Conservation (phyloP, 345 rosid genomes). For the Sapria himalayana region DNA sequence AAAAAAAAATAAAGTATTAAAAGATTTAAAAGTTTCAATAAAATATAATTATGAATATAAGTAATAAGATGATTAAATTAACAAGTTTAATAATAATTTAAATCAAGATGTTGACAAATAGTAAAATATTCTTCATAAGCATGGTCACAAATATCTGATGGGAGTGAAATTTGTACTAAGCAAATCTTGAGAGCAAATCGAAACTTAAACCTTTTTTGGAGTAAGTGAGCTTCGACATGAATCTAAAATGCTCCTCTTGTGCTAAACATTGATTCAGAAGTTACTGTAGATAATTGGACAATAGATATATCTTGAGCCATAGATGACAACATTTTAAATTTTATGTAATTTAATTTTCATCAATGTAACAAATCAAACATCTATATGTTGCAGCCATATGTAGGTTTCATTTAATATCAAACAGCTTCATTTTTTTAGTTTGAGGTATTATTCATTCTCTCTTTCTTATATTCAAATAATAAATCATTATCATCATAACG, state of each 20-base stretch:
- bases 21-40: too few relatives aligned
- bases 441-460: too few relatives aligned
- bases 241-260: constrained; percentile 4
- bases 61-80: too few relatives aligned
- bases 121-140: too few relatives aligned
- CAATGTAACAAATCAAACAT: constrained; percentile 11
- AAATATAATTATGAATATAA: too few relatives aligned
- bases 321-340: constrained; percentile 10
- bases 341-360: constrained; percentile 10
- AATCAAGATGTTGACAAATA: too few relatives aligned
- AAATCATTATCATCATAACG: constrained; percentile 8
- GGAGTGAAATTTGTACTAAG: too few relatives aligned
- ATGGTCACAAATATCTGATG: too few relatives aligned
- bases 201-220: constrained; percentile 10
- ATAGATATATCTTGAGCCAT: constrained; percentile 13
- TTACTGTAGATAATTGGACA: constrained; percentile 9
- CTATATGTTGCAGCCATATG: constrained; percentile 10
- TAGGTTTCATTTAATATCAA: constrained; percentile 14
- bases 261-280: constrained; percentile 9
- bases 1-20: too few relatives aligned
- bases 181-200: constrained; percentile 12
- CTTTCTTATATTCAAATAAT: too few relatives aligned
- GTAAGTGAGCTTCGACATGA: constrained; percentile 8
- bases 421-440: too few relatives aligned
- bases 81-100: too few relatives aligned